Conservation (phyloP, 1,284 basidiomycete species). For the Cystobasidiaceae sp. region DNA sequence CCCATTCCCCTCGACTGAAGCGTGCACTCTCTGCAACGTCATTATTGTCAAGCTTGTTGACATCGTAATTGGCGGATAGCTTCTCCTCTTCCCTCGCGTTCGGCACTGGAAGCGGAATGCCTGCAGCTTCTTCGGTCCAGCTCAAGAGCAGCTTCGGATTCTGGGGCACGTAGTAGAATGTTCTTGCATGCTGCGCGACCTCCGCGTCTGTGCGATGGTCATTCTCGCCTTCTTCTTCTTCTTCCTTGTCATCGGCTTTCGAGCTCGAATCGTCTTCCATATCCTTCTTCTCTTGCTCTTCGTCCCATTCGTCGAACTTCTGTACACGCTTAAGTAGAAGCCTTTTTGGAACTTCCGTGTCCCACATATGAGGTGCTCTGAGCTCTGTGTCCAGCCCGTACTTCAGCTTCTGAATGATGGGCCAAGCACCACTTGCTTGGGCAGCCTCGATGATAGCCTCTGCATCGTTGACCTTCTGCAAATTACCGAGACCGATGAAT, state of each 20-base stretch:
- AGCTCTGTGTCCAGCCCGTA: not conserved
- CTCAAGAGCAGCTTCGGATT: not conserved
- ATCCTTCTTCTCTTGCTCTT: not conserved
- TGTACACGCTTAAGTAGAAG: not conserved
- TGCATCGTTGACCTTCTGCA: not conserved
- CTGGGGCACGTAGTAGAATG: not conserved
- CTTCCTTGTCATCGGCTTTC: not conserved
- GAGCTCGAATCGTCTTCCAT: not conserved
- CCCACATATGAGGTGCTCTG: not conserved
- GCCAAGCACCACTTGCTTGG: not conserved
- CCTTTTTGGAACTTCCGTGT: not conserved
- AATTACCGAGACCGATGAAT: not conserved
- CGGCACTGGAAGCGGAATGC: not conserved
- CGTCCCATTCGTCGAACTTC: not conserved
- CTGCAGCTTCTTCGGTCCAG: not conserved
- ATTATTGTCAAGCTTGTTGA: not conserved
- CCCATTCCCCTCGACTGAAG: conserved; percentile 10
- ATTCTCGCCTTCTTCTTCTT: not conserved
- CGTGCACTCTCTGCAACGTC: not conserved
- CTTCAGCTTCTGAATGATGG: not conserved
- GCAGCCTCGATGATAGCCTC: not conserved
- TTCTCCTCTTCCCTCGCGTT: not conserved
- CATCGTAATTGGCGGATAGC: not conserved
- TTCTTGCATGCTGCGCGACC: not conserved
- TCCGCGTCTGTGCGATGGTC: not conserved